phyloP scores from a whole-genome alignment of 495 filamentous ascomycete genomes.

The Daldinia childiae region DNA sequence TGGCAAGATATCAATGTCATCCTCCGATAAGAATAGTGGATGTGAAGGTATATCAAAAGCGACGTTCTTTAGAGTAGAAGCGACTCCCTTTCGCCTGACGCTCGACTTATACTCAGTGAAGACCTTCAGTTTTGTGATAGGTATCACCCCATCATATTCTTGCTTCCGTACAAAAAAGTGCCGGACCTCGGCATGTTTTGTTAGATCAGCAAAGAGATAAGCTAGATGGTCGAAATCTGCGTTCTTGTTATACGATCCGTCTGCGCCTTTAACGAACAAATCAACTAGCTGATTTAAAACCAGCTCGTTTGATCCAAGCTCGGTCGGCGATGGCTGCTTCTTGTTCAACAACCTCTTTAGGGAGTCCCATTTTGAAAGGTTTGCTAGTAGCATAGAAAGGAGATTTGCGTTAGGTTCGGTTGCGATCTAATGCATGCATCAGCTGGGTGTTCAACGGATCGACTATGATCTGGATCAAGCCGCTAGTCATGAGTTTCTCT shows the following conservation, averaged over 20 bases:
- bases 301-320: constrained; percentile 71
- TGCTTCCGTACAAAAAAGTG: constrained; percentile 77
- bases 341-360: constrained; percentile 72
- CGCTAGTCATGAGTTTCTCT: constrained; percentile 10
- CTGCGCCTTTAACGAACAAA: constrained; percentile 90
- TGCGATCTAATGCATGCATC: constrained; percentile 53
- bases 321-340: constrained; percentile 67
- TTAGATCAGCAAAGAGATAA: constrained; percentile 92
- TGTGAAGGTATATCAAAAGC: constrained; percentile 77
- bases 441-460: constrained; percentile 9
- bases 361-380: constrained; percentile 80
- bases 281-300: constrained; percentile 92
- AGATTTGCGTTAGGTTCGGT: constrained; percentile 79
- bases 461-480: background rate
- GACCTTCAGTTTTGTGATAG: constrained; percentile 85
- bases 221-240: constrained; percentile 91
- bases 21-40: constrained; percentile 70
- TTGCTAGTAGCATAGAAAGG: constrained; percentile 90
- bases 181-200: constrained; percentile 78
- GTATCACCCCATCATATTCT: constrained; percentile 79
- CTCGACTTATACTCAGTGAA: constrained; percentile 88
- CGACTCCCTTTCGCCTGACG: constrained; percentile 85
- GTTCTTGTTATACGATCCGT: constrained; percentile 81
- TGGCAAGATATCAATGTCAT: constrained; percentile 80
- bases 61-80: constrained; percentile 91